Percentiles rank a stretch among this genome's conserved stretches.
These are phyloP conservation scores for Bryopsis sp. DNA, from an alignment of 139 green algal species.

Conservation along the genomic window DNA sequence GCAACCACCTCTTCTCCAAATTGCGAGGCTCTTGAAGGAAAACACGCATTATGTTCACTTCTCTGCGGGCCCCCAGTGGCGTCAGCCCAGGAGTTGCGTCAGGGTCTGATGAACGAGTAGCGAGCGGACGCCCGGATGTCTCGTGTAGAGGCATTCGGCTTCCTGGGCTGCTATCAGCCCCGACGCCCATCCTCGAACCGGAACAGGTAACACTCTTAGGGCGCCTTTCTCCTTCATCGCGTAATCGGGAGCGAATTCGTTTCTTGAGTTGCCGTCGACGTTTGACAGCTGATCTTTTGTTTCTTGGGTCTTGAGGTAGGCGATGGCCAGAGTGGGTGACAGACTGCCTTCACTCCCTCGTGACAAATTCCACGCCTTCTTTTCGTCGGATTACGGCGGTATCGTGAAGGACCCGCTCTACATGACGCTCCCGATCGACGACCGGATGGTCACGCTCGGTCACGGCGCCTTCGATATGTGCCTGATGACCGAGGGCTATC, in stretches of 20 bases:
- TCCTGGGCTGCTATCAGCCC: conserved; percentile 7
- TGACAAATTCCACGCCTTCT: conserved; percentile 55
- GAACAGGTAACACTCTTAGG: neutral
- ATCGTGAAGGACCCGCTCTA: conserved; percentile 67
- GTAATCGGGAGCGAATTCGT: too few species aligned
- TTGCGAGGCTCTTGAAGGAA: too few species aligned
- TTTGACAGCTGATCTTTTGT: too few species aligned
- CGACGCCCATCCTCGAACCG: conserved; percentile 8
- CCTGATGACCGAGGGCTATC: conserved; percentile 47
- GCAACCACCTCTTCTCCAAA: too few species aligned
- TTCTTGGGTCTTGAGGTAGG: neutral
- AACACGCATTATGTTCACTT: too few species aligned
- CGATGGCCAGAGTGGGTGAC: neutral
- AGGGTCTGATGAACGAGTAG: too few species aligned
- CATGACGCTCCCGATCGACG: conserved; percentile 73
- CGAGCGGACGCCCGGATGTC: too few species aligned
- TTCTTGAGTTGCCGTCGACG: too few species aligned
- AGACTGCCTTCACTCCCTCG: neutral
- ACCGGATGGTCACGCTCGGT: conserved; percentile 81
- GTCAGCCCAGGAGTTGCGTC: too few species aligned
- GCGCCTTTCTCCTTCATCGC: neutral
- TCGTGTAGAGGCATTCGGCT: conserved; percentile 15
- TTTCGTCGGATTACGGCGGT: conserved; percentile 62
- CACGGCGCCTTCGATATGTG: conserved; percentile 77
- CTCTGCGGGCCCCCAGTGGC: too few species aligned